Conservation (phyloP, 2,329 filamentous ascomycete genomes). For the Rhytidhysteron rufulum region DNA sequence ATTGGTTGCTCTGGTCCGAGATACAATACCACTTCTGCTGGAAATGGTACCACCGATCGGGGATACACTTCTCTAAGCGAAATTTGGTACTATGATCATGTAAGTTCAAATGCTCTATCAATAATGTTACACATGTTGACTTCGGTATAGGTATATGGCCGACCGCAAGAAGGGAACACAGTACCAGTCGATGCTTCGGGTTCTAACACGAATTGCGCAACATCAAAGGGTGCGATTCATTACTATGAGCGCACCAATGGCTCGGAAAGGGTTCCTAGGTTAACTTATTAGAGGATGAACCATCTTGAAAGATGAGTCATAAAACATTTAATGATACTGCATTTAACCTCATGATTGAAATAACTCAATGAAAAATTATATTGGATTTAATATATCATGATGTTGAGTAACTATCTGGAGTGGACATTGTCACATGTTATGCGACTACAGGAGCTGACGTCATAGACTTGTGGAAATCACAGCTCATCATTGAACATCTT, state of each 20-base stretch:
- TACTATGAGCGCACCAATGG: slow-evolving; percentile 52
- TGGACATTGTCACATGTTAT: too few species aligned
- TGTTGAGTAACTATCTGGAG: too few species aligned
- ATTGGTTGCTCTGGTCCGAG: slow-evolving; percentile 58
- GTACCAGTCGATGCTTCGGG: slow-evolving; percentile 48
- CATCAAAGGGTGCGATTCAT: slow-evolving; percentile 48
- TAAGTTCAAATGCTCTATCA: slow-evolving; percentile 17
- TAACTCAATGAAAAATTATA: too few species aligned
- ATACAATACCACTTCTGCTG: slow-evolving; percentile 59
- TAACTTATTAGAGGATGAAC: slow-evolving; percentile 16
- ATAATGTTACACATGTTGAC: slow-evolving; percentile 3
- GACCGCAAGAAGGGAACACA: slow-evolving; percentile 51
- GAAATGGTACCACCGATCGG: slow-evolving; percentile 51
- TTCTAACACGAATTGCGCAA: slow-evolving; percentile 54
- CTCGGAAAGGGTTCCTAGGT: slow-evolving; percentile 26
- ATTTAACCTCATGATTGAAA: too few species aligned
- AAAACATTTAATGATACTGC: not conserved
- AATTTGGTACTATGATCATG: slow-evolving; percentile 65
- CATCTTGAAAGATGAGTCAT: not conserved
- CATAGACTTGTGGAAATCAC: too few species aligned
- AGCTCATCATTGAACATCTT: too few species aligned
- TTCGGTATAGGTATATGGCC: slow-evolving; percentile 41
- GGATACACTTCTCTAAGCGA: slow-evolving; percentile 58
- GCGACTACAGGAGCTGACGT: too few species aligned
- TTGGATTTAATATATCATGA: too few species aligned